Evolutionary conservation across 1,139 yeast species (phyloP), one percentile per base, ranked within the genome.

Genomic region (Lodderomyces theae): DNA sequence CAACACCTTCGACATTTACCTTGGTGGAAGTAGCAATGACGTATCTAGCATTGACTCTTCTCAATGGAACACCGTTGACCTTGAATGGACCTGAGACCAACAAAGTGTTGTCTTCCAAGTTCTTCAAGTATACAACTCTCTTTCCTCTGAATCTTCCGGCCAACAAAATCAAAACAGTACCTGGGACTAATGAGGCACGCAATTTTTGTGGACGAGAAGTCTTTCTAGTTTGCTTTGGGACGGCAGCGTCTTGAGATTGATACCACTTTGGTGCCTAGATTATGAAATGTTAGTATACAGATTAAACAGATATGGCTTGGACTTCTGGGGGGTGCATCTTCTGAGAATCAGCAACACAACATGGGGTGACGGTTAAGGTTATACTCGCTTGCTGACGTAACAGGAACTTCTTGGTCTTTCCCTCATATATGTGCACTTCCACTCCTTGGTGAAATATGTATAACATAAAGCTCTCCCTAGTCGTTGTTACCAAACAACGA

Each of bases 101-200:
- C 67, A 94, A 81, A 57, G 97, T 92, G 90, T 87, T 88, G 84
- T 94, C 98, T 79, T 89, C 97, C 71, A 94, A 83, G 77, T 85
- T 78, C 86, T 92, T 92, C 72, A 92, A 85, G 89, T 86, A 87
- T 54, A 92, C 97, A 64, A 92, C 98, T 80, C 99, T 92, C 89
- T 92, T 94, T 73, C 99, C 99, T 79, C 98, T 87, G 96, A 89
- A 92, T 79, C 97, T 90, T 73, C 99, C 98, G 66, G 98, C 97
- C 74, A 94, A 84, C 72, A 92, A 81, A 75, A 92, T 92, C 72
- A 92, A 82, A 62, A 92, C 97, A 67, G 98, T 86, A 74, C 98
- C 98, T 74, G 97, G 97, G 60, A 87, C 95, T 68, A 92, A 81
- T 56, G 97, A 86, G 66, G 95, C 82, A 76, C 97, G 92, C 75